Conservation (phyloP, 306 rosid genomes). For the Sphenostylis stenocarpa region DNA sequence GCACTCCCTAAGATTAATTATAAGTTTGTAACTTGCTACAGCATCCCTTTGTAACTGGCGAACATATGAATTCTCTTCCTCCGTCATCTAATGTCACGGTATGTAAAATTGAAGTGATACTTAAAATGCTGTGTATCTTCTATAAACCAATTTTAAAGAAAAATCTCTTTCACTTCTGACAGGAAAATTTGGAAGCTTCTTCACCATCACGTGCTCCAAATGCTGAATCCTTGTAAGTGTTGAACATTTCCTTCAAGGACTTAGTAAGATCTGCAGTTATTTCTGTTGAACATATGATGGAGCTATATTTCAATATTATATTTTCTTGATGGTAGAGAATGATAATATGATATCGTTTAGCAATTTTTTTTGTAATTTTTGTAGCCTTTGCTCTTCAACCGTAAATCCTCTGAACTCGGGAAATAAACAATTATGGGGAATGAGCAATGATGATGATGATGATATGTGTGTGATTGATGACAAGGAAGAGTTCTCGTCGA, state of each 20-base stretch:
- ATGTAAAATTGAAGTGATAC: conserved; percentile 38
- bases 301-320: not conserved
- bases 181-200: conserved; percentile 59
- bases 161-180: conserved; percentile 28
- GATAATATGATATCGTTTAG: conserved; percentile 38
- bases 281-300: conserved; percentile 9
- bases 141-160: conserved; percentile 24
- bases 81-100: conserved; percentile 56
- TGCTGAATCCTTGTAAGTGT: conserved; percentile 53
- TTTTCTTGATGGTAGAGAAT: conserved; percentile 45
- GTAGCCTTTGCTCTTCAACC: conserved; percentile 55
- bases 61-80: conserved; percentile 45
- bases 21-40: conserved; percentile 47
- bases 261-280: conserved; percentile 31
- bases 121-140: conserved; percentile 14
- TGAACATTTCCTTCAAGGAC: not conserved
- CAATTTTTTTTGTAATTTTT: conserved; percentile 57
- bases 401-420: conserved; percentile 45
- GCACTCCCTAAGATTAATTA: conserved; percentile 29
- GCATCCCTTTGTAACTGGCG: conserved; percentile 93
- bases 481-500: conserved; percentile 49
- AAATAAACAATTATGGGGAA: conserved; percentile 57
- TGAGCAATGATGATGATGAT: conserved; percentile 59
- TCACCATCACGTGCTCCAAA: conserved; percentile 46
- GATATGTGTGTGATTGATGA: conserved; percentile 88